A percentile compares a stretch with the other conserved stretches of the same genome.
Conservation (phyloP, 2,329 filamentous ascomycete species). For the Helotiales sp. region DNA sequence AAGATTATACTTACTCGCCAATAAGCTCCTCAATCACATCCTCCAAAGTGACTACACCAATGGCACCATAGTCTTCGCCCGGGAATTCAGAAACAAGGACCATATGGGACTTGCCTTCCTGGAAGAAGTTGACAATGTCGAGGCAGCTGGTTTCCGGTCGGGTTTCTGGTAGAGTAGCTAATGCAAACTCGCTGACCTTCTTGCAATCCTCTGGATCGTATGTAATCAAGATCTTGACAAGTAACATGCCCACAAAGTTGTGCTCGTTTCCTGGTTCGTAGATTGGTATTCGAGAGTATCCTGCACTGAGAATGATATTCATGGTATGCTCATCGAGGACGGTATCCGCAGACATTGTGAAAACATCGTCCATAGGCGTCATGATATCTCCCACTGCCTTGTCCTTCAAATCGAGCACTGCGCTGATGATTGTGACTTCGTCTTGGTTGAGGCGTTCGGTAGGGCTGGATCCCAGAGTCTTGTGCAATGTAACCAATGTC, state of each 20-base stretch:
- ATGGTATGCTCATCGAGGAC: conserved; percentile 91
- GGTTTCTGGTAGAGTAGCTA: conserved; percentile 94
- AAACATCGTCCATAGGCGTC: conserved; percentile 98
- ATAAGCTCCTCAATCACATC: conserved; percentile 99
- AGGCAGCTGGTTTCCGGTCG: conserved; percentile 93
- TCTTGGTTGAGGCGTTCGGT: conserved; percentile 90
- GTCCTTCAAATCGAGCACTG: conserved; percentile 92
- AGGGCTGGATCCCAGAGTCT: conserved; percentile 81
- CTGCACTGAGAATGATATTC: conserved; percentile 88
- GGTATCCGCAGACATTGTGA: conserved; percentile 93
- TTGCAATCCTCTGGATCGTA: conserved; percentile 95
- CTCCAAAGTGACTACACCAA: conserved; percentile 93
- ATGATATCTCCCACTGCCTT: conserved; percentile 95
- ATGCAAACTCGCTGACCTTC: conserved; percentile 82
- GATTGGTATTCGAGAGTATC: conserved; percentile 95
- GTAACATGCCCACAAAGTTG: conserved; percentile 95
- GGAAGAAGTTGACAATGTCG: conserved; percentile 99
- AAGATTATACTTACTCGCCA: conserved; percentile 72
- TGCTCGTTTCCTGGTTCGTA: conserved; percentile 79
- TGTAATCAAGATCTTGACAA: conserved; percentile 98
- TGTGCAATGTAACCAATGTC: conserved; percentile 92
- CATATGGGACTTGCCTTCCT: conserved; percentile 99
- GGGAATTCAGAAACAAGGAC: conserved; percentile 89
- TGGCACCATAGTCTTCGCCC: conserved; percentile 84
- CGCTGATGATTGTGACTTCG: conserved; percentile 98